Percentiles rank a stretch among this genome's conserved stretches.
Conservation (phyloP, 306 rosid genomes). For the Castanea sativa region DNA sequence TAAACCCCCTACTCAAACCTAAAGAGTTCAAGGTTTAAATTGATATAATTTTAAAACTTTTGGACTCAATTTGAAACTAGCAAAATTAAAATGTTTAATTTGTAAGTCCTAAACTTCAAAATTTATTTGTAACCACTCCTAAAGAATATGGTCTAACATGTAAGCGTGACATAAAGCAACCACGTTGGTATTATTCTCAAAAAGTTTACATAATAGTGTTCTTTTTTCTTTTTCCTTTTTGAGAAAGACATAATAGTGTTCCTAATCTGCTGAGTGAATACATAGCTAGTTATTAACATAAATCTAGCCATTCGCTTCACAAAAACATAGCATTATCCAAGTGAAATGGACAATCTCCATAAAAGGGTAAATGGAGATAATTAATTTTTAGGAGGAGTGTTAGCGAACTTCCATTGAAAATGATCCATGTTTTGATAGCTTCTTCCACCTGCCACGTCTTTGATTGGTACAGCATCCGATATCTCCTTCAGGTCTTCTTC, state of each 20-base stretch:
- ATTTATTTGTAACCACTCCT: no score
- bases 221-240: no score
- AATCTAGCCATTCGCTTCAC: neutral
- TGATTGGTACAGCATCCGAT: neutral
- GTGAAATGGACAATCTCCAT: no score
- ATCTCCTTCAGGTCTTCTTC: slow-evolving; percentile 10
- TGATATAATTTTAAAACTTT: no score
- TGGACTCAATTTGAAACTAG: no score
- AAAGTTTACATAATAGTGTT: neutral
- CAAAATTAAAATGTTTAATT: no score
- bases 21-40: no score
- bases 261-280: neutral
- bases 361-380: neutral
- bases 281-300: neutral
- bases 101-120: no score
- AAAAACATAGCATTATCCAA: neutral
- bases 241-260: no score
- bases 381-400: slow-evolving; percentile 14
- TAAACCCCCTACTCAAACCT: no score
- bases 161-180: no score
- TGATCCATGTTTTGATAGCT: neutral
- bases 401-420: slow-evolving; percentile 18
- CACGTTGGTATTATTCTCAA: neutral
- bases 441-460: slow-evolving; percentile 1
- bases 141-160: no score